phyloP scores from a whole-genome alignment of 1,284 basidiomycete genomes.

The Peniophora sp. region DNA sequence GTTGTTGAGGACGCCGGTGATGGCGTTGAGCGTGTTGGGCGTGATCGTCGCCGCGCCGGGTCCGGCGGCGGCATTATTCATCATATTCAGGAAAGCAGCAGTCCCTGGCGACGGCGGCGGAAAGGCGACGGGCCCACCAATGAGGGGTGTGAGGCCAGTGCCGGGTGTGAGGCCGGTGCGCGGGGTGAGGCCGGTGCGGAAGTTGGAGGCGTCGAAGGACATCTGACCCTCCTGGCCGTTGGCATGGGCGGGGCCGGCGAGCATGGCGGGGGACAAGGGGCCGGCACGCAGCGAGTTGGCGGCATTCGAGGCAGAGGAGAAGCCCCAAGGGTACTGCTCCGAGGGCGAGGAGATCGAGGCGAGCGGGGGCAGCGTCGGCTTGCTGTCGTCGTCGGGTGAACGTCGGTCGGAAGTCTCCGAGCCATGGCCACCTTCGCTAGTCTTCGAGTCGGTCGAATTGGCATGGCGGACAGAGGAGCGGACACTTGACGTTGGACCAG shows the following conservation, averaged over 20 bases:
- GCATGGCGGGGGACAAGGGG: constrained; percentile 92
- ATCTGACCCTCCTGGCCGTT: constrained; percentile 21
- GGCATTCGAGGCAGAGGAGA: constrained; percentile 41
- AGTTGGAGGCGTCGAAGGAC: constrained; percentile 68
- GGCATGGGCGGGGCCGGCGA: constrained; percentile 70
- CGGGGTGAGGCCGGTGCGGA: constrained; percentile 78
- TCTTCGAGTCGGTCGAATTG: constrained; percentile 12
- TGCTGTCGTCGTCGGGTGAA: constrained; percentile 22
- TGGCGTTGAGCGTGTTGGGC: constrained; percentile 81
- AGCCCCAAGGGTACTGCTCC: constrained; percentile 73
- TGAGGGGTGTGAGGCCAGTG: constrained; percentile 83
- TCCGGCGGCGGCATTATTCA: constrained; percentile 58
- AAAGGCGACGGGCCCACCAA: constrained; percentile 67
- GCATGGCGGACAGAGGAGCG: constrained; percentile 27
- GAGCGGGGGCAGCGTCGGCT: constrained; percentile 78
- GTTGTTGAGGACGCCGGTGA: constrained; percentile 62
- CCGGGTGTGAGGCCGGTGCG: constrained; percentile 63
- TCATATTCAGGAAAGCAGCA: constrained; percentile 87
- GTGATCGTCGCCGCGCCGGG: constrained; percentile 74
- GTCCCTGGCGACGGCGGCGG: constrained; percentile 88
- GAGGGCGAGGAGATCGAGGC: constrained; percentile 82
- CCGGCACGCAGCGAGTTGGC: constrained; percentile 81
- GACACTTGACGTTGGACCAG: constrained; percentile 33
- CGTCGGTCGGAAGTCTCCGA: constrained; percentile 20
- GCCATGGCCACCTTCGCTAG: constrained; percentile 29